phyloP scores from a whole-genome alignment of 345 rosid genomes.

The Physaria fendleri region DNA sequence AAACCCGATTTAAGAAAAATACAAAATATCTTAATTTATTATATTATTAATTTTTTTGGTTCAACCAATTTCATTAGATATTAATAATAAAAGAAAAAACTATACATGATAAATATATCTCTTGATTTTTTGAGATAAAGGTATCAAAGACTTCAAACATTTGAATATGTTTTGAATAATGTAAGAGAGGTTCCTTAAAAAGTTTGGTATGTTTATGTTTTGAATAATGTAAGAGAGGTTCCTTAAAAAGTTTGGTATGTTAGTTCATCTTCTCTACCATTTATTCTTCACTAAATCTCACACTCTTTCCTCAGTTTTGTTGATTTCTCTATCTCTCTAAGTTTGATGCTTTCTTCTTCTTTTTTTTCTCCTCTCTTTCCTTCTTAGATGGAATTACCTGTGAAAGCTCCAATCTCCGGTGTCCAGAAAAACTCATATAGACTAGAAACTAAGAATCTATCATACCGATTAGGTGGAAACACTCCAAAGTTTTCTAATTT shows the following conservation, averaged over 20 bases:
- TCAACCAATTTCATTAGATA: neutral
- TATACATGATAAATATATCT: too few relatives aligned
- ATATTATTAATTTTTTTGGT: neutral
- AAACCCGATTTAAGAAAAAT: neutral
- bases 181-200: conserved; percentile 15
- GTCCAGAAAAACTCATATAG: conserved; percentile 37
- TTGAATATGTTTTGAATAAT: conserved; percentile 1
- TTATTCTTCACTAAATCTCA: conserved; percentile 33
- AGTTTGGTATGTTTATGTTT: conserved; percentile 72
- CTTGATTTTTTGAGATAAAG: neutral
- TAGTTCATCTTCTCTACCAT: conserved; percentile 59
- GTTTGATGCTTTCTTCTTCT: conserved; percentile 12
- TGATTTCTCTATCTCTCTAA: conserved; percentile 24
- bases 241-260: conserved; percentile 53
- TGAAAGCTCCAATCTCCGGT: conserved; percentile 37
- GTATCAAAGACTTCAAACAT: conserved; percentile 15
- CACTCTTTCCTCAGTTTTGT: conserved; percentile 13
- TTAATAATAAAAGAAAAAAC: neutral
- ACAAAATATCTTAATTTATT: neutral
- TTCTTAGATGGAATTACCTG: conserved; percentile 62
- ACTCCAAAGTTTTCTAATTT: conserved; percentile 31
- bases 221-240: conserved; percentile 14
- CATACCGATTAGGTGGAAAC: conserved; percentile 44
- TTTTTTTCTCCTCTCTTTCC: conserved; percentile 7
- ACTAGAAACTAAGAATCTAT: conserved; percentile 52